Evolutionary conservation across 345 rosid genomes (phyloP), one percentile per base, ranked within the genome.

Genomic region (Cardamine resedifolia): DNA sequence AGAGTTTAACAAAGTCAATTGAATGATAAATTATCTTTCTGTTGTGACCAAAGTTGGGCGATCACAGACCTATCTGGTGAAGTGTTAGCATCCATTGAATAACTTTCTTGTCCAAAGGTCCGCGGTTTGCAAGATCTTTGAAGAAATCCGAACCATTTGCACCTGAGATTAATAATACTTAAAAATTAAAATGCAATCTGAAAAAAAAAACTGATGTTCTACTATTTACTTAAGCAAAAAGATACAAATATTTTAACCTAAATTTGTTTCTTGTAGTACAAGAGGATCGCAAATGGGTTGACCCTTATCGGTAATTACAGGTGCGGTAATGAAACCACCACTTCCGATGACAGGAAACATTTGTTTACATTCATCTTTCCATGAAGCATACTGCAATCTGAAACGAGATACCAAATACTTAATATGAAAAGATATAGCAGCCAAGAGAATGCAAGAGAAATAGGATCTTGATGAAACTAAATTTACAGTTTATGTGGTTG

Each of bases 41-140:
- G 20, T 26, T 49, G 44, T 27, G 47, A 51, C 4, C 21, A 21
- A 62, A 50, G 62, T 11, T 0, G 20, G n/a, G 12, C 20, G 68
- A 59, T 70, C 50, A 77, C 90, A 66, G 50, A 95, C 99, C 99
- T 88, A 91, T 95, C 82, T 91, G 99, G 78, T 91, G 96, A 64
- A 95, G 83, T 20, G 93, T 88, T 64, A 84, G 88, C 88, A 88
- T 27, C 99, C 99, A 95, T 53, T 91, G 86, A 66, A 88, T 87
- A 73, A 86, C 86, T 81, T 86, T 91, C 85, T 86, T 77, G 81
- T 90, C 94, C 81, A 83, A 63, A 72, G 88, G 87, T 62, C 90
- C 93, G 19, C 30, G 70, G 70, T 62, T 82, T 14, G 53, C 67
- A 69, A 86, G 86, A 66, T 83, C 81, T 79, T 86, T 80, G 53